phyloP scores from a whole-genome alignment of 1,139 yeast genomes.

The Candida frijolesensis region DNA sequence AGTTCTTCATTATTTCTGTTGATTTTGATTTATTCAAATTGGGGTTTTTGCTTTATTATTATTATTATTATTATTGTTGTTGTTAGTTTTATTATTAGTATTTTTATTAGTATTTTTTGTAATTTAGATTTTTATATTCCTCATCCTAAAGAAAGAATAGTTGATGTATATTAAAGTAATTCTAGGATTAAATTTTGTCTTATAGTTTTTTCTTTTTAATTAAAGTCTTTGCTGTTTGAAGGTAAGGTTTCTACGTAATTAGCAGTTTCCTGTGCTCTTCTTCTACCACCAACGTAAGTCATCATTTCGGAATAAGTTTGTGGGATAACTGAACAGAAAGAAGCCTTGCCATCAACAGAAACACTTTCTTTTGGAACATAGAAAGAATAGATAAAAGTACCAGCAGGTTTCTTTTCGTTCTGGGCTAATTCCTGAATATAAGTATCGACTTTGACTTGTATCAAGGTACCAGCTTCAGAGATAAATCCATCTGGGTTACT shows the following conservation, averaged over 20 bases:
- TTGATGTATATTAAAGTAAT: too few relatives aligned
- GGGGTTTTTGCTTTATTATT: too few relatives aligned
- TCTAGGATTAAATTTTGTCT: too few relatives aligned
- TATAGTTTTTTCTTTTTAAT: too few relatives aligned
- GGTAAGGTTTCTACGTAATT: slow-evolving; percentile 56
- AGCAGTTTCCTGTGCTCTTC: slow-evolving; percentile 86
- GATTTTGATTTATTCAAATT: not conserved
- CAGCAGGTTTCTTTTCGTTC: slow-evolving; percentile 66
- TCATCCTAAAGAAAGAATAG: not conserved
- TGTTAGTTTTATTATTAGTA: not conserved
- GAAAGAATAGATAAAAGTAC: slow-evolving; percentile 86
- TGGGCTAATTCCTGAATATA: slow-evolving; percentile 68
- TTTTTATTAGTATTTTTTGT: not conserved
- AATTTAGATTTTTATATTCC: not conserved
- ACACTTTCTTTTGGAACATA: slow-evolving; percentile 62
- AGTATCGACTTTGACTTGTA: slow-evolving; percentile 88
- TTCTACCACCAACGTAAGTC: slow-evolving; percentile 84
- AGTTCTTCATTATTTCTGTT: not conserved
- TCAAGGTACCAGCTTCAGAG: slow-evolving; percentile 79
- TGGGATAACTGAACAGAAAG: slow-evolving; percentile 74
- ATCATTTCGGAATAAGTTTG: slow-evolving; percentile 91
- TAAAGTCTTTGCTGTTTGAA: not conserved
- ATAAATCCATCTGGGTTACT: slow-evolving; percentile 59
- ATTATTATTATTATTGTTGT: not conserved
- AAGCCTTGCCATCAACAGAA: slow-evolving; percentile 36